These are phyloP conservation scores for Dothistroma septosporum DNA, from an alignment of 2,329 filamentous ascomycete genomes.

Conservation along the genomic window DNA sequence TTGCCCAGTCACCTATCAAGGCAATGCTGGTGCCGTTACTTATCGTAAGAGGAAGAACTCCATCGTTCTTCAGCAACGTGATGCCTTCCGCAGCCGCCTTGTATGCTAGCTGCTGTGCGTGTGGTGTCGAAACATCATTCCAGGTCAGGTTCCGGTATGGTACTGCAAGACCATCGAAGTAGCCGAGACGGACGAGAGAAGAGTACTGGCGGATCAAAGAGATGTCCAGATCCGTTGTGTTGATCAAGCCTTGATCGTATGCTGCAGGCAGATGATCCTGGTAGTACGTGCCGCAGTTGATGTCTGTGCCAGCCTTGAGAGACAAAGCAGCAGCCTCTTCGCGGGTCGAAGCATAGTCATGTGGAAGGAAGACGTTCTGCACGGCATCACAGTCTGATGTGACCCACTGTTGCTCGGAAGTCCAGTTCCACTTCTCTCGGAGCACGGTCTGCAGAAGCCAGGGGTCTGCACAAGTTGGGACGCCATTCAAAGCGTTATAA, in stretches of 20 bases:
- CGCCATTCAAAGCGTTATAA: conserved; percentile 60
- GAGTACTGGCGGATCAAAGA: conserved; percentile 52
- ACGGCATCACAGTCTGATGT: conserved; percentile 64
- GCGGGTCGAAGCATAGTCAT: conserved; percentile 41
- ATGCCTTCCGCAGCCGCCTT: conserved; percentile 49
- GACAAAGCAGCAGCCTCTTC: conserved; percentile 47
- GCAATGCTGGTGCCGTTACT: conserved; percentile 44
- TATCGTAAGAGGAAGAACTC: conserved; percentile 43
- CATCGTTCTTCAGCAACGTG: conserved; percentile 53
- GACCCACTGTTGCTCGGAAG: conserved; percentile 57
- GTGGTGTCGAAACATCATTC: conserved; percentile 53
- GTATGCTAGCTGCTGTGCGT: conserved; percentile 54
- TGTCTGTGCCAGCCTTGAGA: conserved; percentile 51
- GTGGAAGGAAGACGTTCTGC: conserved; percentile 49
- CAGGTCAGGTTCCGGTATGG: conserved; percentile 53
- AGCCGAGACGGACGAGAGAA: conserved; percentile 54
- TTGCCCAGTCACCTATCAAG: conserved; percentile 57
- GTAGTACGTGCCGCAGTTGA: conserved; percentile 50
- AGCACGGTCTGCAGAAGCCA: conserved; percentile 62
- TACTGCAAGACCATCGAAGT: conserved; percentile 51
- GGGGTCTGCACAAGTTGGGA: conserved; percentile 59
- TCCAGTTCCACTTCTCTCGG: conserved; percentile 63
- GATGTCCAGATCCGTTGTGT: conserved; percentile 46
- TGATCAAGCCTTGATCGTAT: conserved; percentile 41
- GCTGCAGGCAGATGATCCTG: conserved; percentile 45